Base-by-base conservation (phyloP, 2,329 filamentous ascomycete species). In the Dactylellina leptospora region DNA sequence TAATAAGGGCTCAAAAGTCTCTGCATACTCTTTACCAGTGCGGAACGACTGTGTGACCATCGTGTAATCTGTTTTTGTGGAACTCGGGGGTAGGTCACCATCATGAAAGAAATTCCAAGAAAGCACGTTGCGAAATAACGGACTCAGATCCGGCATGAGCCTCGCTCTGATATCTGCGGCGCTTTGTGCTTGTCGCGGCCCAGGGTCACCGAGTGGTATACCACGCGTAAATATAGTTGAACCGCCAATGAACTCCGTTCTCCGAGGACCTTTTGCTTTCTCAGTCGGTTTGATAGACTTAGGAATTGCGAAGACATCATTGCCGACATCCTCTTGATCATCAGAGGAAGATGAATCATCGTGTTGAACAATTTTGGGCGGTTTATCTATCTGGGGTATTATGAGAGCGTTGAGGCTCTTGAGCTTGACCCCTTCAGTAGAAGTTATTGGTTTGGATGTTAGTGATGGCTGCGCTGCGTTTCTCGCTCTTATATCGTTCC, bases 51-150 rank as follows among this genome's bases (percentile, higher is more conserved):
- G 89, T 3, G 89, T 88, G 9, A 99, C 93, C 59, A 87, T 83
- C 48, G 85, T 87, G 77, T 93, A 96, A 45, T 87, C 84, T 50
- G 88, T 87, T 13, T 87, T 87, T 55, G 86, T 88, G 4, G 85
- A 84, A 64, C 84, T 85, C 0, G 95, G 93, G 4, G 95, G 95
- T 69, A 93, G 90, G 77, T 93, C 91, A 25, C 92, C 92, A 47
- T 87, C 83, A 77, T 96, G 90, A 79, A 97, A 99, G 75, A 96
- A 96, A 75, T 99, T 91, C 95, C 95, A 99, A 62, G 90, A 86
- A 2, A 99, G 85, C 54, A 99, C 92, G 16, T 89, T 89, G 76
- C 90, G 88, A 78, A 97, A 95, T 27, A 99, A 82, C 13, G 87
- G 84, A 36, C 92, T 89, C 81, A 99, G 89, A 75, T 96, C 91